phyloP scores from a whole-genome alignment of 306 rosid genomes.

The Fragaria nilgerrensis region DNA sequence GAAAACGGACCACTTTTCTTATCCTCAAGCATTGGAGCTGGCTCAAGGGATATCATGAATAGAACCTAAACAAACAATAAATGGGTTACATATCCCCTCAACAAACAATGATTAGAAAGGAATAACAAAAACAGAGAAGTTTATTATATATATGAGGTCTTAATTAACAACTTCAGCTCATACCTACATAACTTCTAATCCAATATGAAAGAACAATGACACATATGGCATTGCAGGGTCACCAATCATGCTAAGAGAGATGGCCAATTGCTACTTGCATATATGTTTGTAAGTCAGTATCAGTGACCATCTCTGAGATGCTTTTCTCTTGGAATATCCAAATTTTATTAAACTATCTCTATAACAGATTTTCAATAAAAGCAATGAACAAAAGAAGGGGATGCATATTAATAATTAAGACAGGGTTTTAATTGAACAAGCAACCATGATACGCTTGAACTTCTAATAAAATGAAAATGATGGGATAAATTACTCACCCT shows the following conservation, averaged over 20 bases:
- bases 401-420: not conserved
- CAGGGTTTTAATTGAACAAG: not conserved
- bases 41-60: conserved; percentile 98
- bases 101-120: conserved; percentile 12
- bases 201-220: too few relatives aligned
- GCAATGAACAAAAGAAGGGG: not conserved
- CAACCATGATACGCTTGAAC: not conserved
- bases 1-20: conserved; percentile 90
- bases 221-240: too few relatives aligned
- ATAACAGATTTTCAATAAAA: not conserved
- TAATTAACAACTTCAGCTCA: not conserved
- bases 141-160: not conserved
- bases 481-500: conserved; percentile 53
- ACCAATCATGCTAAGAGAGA: not conserved
- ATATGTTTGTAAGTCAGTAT: not conserved
- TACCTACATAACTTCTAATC: not conserved
- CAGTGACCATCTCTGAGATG: not conserved
- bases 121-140: not conserved
- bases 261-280: not conserved
- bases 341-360: not conserved
- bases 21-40: conserved; percentile 99
- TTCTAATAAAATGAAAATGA: not conserved
- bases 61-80: conserved; percentile 56
- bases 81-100: conserved; percentile 29
- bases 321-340: not conserved